These are phyloP conservation scores for Prototheca cutis DNA, from an alignment of 163 green algal genomes.

Conservation along the genomic window DNA sequence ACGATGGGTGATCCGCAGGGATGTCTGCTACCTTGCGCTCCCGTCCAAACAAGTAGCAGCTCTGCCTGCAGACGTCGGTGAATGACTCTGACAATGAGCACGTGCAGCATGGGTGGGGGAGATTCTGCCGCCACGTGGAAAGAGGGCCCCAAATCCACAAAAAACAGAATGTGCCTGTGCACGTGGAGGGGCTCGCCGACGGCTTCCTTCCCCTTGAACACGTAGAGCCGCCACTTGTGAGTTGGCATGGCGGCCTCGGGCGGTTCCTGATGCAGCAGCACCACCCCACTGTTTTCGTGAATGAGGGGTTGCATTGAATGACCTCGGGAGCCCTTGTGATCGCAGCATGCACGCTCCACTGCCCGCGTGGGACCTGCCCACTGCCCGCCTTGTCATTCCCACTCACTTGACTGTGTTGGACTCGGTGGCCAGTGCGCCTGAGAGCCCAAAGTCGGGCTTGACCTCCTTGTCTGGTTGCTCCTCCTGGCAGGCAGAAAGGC, in stretches of 20 bases:
- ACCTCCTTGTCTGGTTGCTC: slow-evolving; percentile 14
- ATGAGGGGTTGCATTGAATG: too few species aligned
- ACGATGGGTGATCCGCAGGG: slow-evolving; percentile 91
- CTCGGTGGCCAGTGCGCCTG: slow-evolving; percentile 74
- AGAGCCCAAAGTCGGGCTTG: slow-evolving; percentile 75
- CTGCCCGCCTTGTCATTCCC: too few species aligned
- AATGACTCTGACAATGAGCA: slow-evolving; percentile 1
- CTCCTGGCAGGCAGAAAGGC: slow-evolving; percentile 6
- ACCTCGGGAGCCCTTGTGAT: too few species aligned
- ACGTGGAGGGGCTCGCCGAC: slow-evolving; percentile 64
- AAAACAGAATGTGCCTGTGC: slow-evolving; percentile 32
- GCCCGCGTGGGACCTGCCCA: too few species aligned
- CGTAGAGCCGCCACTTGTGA: slow-evolving; percentile 82
- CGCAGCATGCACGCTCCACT: too few species aligned
- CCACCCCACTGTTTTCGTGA: slow-evolving; percentile 48
- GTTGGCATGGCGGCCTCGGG: slow-evolving; percentile 62
- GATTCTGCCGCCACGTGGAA: too few species aligned
- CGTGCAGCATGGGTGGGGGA: not conserved
- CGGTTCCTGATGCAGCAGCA: slow-evolving; percentile 69
- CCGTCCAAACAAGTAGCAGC: slow-evolving; percentile 84
- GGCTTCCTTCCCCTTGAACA: slow-evolving; percentile 78
- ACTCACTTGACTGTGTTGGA: slow-evolving; percentile 57
- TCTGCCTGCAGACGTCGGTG: slow-evolving; percentile 23
- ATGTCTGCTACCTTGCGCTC: slow-evolving; percentile 81
- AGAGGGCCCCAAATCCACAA: too few species aligned